Base-by-base conservation (phyloP, 2,329 filamentous ascomycete species). In the Alternaria triticina region DNA sequence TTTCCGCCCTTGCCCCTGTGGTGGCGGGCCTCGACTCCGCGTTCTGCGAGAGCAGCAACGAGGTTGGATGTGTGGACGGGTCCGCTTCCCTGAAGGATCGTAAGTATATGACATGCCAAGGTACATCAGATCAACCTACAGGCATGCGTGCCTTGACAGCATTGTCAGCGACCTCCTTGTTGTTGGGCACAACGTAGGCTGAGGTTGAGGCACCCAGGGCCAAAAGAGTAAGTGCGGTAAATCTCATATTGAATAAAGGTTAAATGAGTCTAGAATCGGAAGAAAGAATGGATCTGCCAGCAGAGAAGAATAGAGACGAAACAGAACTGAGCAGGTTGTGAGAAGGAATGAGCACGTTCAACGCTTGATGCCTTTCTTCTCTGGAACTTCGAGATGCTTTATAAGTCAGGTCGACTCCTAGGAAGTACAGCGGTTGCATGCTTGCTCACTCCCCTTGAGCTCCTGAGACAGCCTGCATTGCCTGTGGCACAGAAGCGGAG, bases 341-440 rank as follows among this genome's bases (percentile, higher is more conserved):
- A 76, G 75, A 72, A 74, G 56, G 67, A 74, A 74, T 74, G 74
- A 77, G 75, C 71, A 75, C 72, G 75, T 74, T 76, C 65, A 69
- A 73, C 66, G 74, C n/a, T 67, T 73, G 69, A 65, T 65, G 58
- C 51, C 57, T 63, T 65, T 64, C 62, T 33, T 58, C 65, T 64
- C 49, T 68, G 71, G 69, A 68, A 66, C 64, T 54, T 40, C 45
- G 58, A 59, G 59, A 66, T 65, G 59, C 66, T 74, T 75, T 77
- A 77, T 76, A 75, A 65, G 59, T 62, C 59, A 62, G 36, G 55
- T 56, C 17, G 57, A 33, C 47, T 45, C 65, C 61, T 43, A 12
- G 33, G 55, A 28, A 27, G 23, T 36, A 27, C 9, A 27, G 57
- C 57, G 57, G 61, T 56, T 62, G 36, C 23, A 52, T 59, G 40